Evolutionary conservation across 257 asterid species (phyloP).

Genomic region (Rehmannia glutinosa): DNA sequence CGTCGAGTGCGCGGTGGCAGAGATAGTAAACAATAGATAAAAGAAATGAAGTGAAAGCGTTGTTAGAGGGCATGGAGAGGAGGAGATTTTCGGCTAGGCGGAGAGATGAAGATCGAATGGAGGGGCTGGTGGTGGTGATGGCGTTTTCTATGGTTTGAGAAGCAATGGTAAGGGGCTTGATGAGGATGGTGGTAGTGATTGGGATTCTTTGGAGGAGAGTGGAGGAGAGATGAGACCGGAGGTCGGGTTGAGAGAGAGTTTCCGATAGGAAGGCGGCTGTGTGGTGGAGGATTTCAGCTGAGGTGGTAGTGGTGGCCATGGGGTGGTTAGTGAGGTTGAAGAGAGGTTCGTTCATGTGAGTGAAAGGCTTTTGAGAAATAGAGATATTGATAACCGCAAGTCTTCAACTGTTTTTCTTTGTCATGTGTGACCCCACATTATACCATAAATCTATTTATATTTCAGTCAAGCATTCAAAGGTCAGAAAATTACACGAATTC

Average conservation of each 20-base stretch:
- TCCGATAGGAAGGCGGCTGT: constrained; percentile 46
- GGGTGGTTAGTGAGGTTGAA: not conserved
- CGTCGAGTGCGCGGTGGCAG: constrained; percentile 35
- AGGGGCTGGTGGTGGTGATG: constrained; percentile 38
- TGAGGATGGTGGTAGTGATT: constrained; percentile 12
- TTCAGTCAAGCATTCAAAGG: too few relatives aligned
- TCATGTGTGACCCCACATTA: too few relatives aligned
- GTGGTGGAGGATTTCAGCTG: constrained; percentile 46
- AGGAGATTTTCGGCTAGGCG: constrained; percentile 56
- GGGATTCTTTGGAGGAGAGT: constrained; percentile 36
- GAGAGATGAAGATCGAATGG: constrained; percentile 53
- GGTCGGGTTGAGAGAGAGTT: constrained; percentile 38
- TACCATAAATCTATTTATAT: too few relatives aligned
- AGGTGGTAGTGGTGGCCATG: constrained; percentile 34
- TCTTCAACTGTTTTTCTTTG: too few relatives aligned
- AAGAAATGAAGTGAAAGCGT: constrained; percentile 45
- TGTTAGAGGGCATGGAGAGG: constrained; percentile 25
- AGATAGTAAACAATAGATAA: constrained; percentile 44
- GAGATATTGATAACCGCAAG: too few relatives aligned
- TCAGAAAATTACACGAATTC: too few relatives aligned
- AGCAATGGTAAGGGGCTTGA: constrained; percentile 40
- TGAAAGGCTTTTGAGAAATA: too few relatives aligned
- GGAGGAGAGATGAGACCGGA: constrained; percentile 45
- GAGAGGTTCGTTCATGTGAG: not conserved
- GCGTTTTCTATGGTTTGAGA: constrained; percentile 61